Conservation (phyloP, 768 basidiomycete species). For the Pleurotus tuber-regium region DNA sequence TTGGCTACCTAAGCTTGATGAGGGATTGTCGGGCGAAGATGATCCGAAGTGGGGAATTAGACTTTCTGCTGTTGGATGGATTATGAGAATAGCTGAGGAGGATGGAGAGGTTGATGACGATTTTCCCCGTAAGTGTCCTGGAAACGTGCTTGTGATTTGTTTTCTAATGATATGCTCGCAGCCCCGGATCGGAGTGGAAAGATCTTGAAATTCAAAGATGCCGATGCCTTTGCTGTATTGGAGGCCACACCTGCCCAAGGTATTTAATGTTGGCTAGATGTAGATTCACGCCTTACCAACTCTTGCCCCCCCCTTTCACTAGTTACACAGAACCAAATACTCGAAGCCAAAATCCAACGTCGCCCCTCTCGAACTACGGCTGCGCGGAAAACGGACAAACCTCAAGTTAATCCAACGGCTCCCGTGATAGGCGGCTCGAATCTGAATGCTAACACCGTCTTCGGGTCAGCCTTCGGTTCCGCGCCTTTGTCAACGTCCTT, state of each 20-base stretch:
- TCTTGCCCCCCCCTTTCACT: not conserved
- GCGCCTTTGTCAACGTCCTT: constrained; percentile 61
- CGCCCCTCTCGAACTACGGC: constrained; percentile 70
- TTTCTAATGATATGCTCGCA: constrained; percentile 28
- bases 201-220: constrained; percentile 78
- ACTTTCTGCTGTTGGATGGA: constrained; percentile 85
- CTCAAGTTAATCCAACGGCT: constrained; percentile 27
- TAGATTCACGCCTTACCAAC: too few species aligned
- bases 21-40: constrained; percentile 55
- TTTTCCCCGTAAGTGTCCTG: constrained; percentile 79
- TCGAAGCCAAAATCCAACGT: constrained; percentile 80
- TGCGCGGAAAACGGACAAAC: constrained; percentile 49
- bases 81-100: constrained; percentile 89
- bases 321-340: constrained; percentile 74
- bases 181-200: constrained; percentile 88
- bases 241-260: constrained; percentile 73
- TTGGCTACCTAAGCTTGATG: constrained; percentile 75
- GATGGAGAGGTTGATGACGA: constrained; percentile 99
- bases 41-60: constrained; percentile 57
- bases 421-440: constrained; percentile 36
- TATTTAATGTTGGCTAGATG: too few species aligned
- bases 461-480: constrained; percentile 42
- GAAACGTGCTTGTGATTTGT: not conserved
- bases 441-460: constrained; percentile 41
- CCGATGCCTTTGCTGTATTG: constrained; percentile 86